A percentile compares a stretch with the other conserved stretches of the same genome.
Conservation (phyloP, 441 rosid species). For the Melastoma candidum region DNA sequence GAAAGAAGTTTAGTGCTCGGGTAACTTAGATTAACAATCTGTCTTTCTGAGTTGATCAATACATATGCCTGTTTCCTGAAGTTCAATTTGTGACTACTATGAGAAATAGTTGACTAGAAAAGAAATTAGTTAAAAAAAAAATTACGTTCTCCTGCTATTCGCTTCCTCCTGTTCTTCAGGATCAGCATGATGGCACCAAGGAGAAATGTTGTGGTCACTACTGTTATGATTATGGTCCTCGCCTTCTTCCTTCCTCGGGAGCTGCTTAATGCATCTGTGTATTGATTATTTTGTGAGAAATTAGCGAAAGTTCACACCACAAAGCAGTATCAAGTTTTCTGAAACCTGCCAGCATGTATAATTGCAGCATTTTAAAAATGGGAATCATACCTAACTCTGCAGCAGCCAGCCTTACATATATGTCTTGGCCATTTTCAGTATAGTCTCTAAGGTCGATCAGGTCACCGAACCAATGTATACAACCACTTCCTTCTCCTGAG, state of each 20-base stretch:
- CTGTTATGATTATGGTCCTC: constrained; percentile 3
- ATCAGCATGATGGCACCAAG: constrained; percentile 8
- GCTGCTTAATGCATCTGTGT: background rate
- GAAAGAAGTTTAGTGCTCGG: too few relatives aligned
- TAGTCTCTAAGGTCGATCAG: constrained; percentile 20
- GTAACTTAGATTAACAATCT: too few relatives aligned
- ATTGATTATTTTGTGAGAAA: too few relatives aligned
- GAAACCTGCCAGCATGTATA: too few relatives aligned
- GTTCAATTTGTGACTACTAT: too few relatives aligned
- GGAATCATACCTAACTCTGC: constrained; percentile 9
- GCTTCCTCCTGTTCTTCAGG: constrained; percentile 6
- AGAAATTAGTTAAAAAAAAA: too few relatives aligned
- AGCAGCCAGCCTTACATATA: constrained; percentile 12
- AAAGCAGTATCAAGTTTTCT: background rate
- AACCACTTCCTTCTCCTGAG: constrained; percentile 20
- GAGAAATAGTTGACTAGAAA: too few relatives aligned
- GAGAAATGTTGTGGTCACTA: background rate
- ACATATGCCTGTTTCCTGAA: too few relatives aligned
- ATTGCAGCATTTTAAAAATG: background rate
- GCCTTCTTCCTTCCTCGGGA: constrained; percentile 3
- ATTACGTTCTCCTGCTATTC: constrained; percentile 7
- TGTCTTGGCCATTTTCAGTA: constrained; percentile 11
- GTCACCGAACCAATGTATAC: constrained; percentile 23
- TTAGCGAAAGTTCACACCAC: background rate
- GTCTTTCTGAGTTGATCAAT: too few relatives aligned